Evolutionary conservation across 1,284 basidiomycete species (phyloP).

Genomic region (Flammula alnicola): DNA sequence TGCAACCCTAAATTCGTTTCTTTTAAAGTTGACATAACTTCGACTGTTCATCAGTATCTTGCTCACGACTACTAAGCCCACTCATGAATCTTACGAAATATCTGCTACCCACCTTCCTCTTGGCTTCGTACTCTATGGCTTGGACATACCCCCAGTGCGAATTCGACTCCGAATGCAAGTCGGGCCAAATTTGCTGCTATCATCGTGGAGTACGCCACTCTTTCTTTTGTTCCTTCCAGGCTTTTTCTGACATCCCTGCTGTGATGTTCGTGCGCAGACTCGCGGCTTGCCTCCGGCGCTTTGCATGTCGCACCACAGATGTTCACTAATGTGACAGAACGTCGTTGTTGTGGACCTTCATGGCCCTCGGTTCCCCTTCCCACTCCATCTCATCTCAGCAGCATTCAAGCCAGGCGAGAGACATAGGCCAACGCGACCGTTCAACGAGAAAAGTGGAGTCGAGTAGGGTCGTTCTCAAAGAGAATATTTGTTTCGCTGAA

Average conservation of each 20-base stretch:
- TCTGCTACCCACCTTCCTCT: conserved; percentile 8
- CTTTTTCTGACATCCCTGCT: background rate
- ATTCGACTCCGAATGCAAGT: conserved; percentile 13
- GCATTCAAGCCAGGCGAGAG: no score
- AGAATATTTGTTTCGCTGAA: no score
- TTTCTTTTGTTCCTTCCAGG: background rate
- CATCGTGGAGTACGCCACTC: conserved; percentile 15
- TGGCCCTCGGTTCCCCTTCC: no score
- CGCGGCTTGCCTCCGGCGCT: conserved; percentile 13
- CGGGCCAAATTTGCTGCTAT: conserved; percentile 16
- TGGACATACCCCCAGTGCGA: conserved; percentile 19
- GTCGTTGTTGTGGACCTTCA: no score
- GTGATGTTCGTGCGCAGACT: conserved; percentile 4
- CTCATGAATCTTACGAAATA: conserved; percentile 12
- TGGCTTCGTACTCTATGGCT: conserved; percentile 1
- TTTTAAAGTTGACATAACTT: no score
- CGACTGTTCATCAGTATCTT: background rate
- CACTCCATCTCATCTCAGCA: no score
- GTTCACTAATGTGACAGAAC: conserved; percentile 13
- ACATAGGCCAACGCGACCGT: no score
- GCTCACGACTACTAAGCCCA: background rate
- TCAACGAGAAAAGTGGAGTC: no score
- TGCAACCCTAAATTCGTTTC: no score
- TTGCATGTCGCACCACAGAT: conserved; percentile 11
- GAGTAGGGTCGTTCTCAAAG: no score